These are phyloP conservation scores for Coniochaeta sp. DNA, from an alignment of 2,329 filamentous ascomycete genomes.

Conservation along the genomic window DNA sequence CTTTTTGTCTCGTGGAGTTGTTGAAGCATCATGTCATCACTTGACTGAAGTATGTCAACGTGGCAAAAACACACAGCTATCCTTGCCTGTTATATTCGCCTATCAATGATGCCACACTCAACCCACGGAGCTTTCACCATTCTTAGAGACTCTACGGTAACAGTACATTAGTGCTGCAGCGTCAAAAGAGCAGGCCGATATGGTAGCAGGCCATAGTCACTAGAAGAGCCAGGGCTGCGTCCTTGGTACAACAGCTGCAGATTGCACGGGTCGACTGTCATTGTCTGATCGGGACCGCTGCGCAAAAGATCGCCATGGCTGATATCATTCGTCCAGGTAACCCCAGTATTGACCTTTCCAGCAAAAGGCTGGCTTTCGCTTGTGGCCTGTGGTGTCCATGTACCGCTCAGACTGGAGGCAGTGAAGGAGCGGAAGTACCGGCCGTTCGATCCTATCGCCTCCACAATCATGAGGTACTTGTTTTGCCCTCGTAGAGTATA, in stretches of 20 bases:
- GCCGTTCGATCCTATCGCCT: conserved; percentile 46
- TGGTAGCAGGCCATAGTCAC: conserved; percentile 43
- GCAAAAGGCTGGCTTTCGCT: conserved; percentile 54
- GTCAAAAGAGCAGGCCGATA: conserved; percentile 51
- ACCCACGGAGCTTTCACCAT: too few relatives aligned
- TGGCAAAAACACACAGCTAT: too few relatives aligned
- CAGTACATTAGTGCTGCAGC: conserved; percentile 15
- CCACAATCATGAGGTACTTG: conserved; percentile 62
- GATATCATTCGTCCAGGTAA: conserved; percentile 60
- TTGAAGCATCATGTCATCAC: too few relatives aligned
- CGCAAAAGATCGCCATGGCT: conserved; percentile 58
- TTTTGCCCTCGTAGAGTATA: conserved; percentile 47
- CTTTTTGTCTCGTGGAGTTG: too few relatives aligned
- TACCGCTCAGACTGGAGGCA: conserved; percentile 44
- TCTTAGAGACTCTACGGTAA: too few relatives aligned
- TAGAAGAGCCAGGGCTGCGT: conserved; percentile 28
- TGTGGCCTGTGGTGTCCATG: conserved; percentile 51
- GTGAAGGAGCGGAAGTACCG: conserved; percentile 64
- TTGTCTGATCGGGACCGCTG: conserved; percentile 50
- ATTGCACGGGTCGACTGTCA: conserved; percentile 57
- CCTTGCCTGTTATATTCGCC: too few relatives aligned
- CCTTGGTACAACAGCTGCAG: conserved; percentile 60
- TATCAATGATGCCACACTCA: too few relatives aligned
- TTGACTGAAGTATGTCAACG: too few relatives aligned
- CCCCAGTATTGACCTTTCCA: conserved; percentile 59